A percentile compares a stretch with the other conserved stretches of the same genome.
These are phyloP conservation scores for Galerina marginata DNA, from an alignment of 768 basidiomycete genomes.

Conservation along the genomic window DNA sequence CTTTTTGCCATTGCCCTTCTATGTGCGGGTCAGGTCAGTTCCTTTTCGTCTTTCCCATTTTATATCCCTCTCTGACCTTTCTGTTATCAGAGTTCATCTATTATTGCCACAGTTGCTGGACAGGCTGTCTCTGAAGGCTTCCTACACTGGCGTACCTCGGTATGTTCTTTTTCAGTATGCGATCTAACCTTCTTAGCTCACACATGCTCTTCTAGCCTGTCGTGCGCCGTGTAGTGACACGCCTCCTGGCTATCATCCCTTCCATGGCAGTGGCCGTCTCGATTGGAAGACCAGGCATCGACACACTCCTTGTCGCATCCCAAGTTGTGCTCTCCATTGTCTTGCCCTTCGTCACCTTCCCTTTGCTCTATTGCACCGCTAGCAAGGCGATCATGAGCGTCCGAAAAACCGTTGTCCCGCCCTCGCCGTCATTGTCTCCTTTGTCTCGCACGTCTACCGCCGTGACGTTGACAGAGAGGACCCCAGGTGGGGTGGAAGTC, in stretches of 20 bases:
- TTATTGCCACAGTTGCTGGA: conserved; percentile 89
- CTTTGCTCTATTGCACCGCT: conserved; percentile 73
- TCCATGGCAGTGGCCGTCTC: conserved; percentile 79
- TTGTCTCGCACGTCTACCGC: conserved; percentile 1
- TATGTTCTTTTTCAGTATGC: conserved; percentile 32
- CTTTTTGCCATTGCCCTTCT: conserved; percentile 89
- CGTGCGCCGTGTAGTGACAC: conserved; percentile 81
- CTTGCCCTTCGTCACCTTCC: conserved; percentile 76
- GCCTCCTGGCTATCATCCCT: conserved; percentile 82
- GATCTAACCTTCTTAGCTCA: conserved; percentile 23
- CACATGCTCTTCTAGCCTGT: conserved; percentile 54
- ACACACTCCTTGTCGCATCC: conserved; percentile 71
- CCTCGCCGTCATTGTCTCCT: conserved; percentile 13
- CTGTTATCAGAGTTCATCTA: conserved; percentile 65
- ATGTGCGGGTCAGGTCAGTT: conserved; percentile 72
- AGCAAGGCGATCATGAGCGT: conserved; percentile 76
- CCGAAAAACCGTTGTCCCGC: conserved; percentile 38
- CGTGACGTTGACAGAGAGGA: background rate
- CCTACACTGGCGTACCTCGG: conserved; percentile 84
- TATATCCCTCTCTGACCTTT: background rate
- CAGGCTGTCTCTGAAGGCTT: conserved; percentile 93
- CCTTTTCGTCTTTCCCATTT: background rate
- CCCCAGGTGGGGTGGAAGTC: conserved; percentile 17
- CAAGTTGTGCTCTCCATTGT: conserved; percentile 79
- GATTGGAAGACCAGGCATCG: conserved; percentile 76